Percentiles rank a stretch among this genome's conserved stretches.
These are phyloP conservation scores for Aphanocladium album DNA, from an alignment of 2,329 filamentous ascomycete species.

Conservation along the genomic window DNA sequence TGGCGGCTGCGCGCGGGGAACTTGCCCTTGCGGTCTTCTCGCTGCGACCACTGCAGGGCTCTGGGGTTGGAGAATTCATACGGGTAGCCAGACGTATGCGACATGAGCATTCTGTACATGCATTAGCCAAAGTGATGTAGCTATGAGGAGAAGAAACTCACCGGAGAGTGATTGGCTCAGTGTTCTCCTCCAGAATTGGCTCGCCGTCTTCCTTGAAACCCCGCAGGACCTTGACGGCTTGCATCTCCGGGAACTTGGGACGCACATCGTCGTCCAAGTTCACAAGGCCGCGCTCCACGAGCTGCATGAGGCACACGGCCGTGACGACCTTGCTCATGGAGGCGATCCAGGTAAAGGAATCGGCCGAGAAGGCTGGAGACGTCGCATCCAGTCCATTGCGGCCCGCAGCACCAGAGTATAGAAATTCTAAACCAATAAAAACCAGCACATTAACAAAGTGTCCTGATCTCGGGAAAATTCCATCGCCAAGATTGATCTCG, in stretches of 20 bases:
- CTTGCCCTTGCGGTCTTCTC: conserved; percentile 27
- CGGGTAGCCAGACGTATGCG: conserved; percentile 43
- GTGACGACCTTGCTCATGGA: conserved; percentile 42
- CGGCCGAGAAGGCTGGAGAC: conserved; percentile 26
- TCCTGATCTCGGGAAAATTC: neutral
- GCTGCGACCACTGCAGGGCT: conserved; percentile 34
- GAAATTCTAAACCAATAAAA: conserved; percentile 20
- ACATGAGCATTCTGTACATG: conserved; percentile 35
- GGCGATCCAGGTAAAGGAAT: conserved; percentile 33
- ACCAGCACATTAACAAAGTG: neutral
- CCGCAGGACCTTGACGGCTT: conserved; percentile 28
- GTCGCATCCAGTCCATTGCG: conserved; percentile 25
- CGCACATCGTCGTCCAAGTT: conserved; percentile 34
- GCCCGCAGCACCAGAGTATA: conserved; percentile 34
- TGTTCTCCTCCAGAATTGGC: conserved; percentile 34
- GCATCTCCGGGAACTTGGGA: conserved; percentile 29
- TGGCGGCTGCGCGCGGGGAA: conserved; percentile 29
- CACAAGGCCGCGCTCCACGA: conserved; percentile 32
- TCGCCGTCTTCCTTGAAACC: conserved; percentile 31
- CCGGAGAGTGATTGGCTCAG: conserved; percentile 34
- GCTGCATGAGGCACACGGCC: conserved; percentile 32
- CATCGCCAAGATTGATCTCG: neutral
- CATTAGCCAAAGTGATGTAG: neutral
- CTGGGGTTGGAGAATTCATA: conserved; percentile 39
- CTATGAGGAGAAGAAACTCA: conserved; percentile 5